phyloP scores from a whole-genome alignment of 345 rosid genomes.

The Salix viminalis region DNA sequence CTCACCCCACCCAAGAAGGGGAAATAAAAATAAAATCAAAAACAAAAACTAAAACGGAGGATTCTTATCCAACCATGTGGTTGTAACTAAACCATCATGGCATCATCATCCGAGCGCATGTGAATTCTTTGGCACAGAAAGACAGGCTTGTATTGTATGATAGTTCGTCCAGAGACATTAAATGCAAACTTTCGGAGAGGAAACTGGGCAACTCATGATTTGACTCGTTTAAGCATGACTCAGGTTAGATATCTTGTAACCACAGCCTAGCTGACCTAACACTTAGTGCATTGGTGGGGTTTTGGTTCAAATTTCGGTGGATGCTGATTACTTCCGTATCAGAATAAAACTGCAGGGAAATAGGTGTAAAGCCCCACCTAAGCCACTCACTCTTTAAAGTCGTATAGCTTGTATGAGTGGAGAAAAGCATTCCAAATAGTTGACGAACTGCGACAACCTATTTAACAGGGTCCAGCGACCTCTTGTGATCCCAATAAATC shows the following conservation, averaged over 20 bases:
- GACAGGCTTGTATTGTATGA: background rate
- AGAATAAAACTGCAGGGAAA: background rate
- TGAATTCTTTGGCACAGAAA: background rate
- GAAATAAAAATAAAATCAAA: too few species aligned
- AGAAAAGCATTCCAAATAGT: background rate
- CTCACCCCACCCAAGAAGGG: too few species aligned
- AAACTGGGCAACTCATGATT: too few species aligned
- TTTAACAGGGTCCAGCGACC: slow-evolving; percentile 7
- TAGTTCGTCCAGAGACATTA: background rate
- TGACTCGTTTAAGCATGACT: too few species aligned
- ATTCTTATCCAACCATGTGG: background rate
- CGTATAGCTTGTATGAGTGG: background rate
- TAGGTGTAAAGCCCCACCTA: background rate
- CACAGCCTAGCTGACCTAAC: background rate
- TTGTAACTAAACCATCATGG: background rate
- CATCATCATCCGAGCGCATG: background rate
- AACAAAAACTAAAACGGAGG: too few species aligned
- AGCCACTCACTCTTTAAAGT: background rate
- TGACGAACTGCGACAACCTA: slow-evolving; percentile 1
- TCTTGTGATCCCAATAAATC: slow-evolving; percentile 26
- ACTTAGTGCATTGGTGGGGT: background rate
- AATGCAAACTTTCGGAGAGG: background rate
- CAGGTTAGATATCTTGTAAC: too few species aligned
- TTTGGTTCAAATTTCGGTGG: background rate
- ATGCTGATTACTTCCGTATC: background rate